phyloP scores from a whole-genome alignment of 768 basidiomycete genomes.

The Boletus reticuloceps region DNA sequence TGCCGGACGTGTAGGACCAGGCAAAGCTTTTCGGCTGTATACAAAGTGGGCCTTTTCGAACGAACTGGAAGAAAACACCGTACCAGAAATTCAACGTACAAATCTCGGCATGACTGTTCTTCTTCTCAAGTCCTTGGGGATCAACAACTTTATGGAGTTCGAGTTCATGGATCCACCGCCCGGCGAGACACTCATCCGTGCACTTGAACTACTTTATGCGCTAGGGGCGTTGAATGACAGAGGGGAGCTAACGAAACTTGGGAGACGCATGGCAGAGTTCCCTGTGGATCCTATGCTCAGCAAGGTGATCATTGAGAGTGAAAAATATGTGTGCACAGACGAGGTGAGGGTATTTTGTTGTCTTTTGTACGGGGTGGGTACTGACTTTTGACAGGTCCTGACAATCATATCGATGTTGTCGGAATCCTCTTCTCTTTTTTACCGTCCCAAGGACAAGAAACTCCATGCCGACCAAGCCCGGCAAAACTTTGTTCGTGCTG shows the following conservation, averaged over 20 bases:
- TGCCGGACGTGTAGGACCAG: constrained; percentile 96
- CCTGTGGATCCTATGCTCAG: constrained; percentile 98
- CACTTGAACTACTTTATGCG: constrained; percentile 91
- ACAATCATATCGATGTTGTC: constrained; percentile 98
- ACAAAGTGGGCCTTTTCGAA: constrained; percentile 98
- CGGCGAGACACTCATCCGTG: constrained; percentile 95
- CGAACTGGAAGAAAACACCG: constrained; percentile 94
- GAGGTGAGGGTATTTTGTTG: constrained; percentile 56
- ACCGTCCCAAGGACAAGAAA: constrained; percentile 98
- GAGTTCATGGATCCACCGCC: constrained; percentile 99
- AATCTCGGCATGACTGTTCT: constrained; percentile 96
- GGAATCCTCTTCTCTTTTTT: constrained; percentile 93
- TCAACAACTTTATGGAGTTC: constrained; percentile 97
- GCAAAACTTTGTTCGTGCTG: constrained; percentile 92
- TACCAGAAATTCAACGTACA: constrained; percentile 98
- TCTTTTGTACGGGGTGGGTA: background rate
- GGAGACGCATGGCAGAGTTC: constrained; percentile 97
- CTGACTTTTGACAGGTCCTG: constrained; percentile 56
- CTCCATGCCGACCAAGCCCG: constrained; percentile 96
- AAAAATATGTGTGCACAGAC: constrained; percentile 91
- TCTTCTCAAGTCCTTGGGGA: constrained; percentile 92
- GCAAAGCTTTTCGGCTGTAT: constrained; percentile 97
- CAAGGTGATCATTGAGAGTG: constrained; percentile 94
- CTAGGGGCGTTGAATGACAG: constrained; percentile 94
- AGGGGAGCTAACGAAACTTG: constrained; percentile 96